Conservation (phyloP, 2,329 filamentous ascomycete species). For the Sphaerulina musiva region DNA sequence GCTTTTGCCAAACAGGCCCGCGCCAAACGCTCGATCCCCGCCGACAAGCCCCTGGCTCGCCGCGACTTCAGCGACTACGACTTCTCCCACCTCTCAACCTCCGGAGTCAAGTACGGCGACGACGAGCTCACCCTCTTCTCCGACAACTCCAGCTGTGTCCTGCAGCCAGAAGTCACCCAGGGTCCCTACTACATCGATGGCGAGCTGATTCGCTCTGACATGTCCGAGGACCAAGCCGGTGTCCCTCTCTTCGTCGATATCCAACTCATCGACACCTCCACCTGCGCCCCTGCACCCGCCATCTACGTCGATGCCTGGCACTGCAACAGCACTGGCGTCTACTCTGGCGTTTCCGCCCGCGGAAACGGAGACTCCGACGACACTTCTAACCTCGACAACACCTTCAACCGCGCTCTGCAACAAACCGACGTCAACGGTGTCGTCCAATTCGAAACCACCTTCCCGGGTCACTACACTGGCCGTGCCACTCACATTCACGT, state of each 20-base stretch:
- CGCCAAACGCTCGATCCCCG: constrained; percentile 18
- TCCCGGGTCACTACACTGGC: constrained; percentile 42
- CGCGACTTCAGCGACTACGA: constrained; percentile 24
- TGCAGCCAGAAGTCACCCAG: constrained; percentile 28
- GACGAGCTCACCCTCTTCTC: constrained; percentile 20
- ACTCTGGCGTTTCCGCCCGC: constrained; percentile 33
- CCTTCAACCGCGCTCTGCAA: constrained; percentile 40
- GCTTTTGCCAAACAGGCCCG: constrained; percentile 19
- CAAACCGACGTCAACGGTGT: constrained; percentile 38
- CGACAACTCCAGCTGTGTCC: constrained; percentile 27
- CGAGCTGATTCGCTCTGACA: constrained; percentile 37
- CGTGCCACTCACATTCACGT: constrained; percentile 41
- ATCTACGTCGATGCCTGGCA: constrained; percentile 43
- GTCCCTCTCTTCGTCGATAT: constrained; percentile 40
- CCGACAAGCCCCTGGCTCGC: constrained; percentile 17
- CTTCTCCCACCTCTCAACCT: constrained; percentile 21
- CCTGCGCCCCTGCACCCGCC: constrained; percentile 39
- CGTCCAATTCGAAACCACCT: constrained; percentile 39
- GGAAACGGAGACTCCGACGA: constrained; percentile 34
- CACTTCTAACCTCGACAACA: constrained; percentile 33
- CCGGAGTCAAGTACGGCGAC: constrained; percentile 20
- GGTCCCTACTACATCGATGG: constrained; percentile 23
- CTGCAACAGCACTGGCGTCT: constrained; percentile 42
- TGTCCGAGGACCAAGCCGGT: constrained; percentile 40
- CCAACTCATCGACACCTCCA: constrained; percentile 41